Evolutionary conservation across 768 basidiomycete species (phyloP).

Genomic region (Collybia sordida): DNA sequence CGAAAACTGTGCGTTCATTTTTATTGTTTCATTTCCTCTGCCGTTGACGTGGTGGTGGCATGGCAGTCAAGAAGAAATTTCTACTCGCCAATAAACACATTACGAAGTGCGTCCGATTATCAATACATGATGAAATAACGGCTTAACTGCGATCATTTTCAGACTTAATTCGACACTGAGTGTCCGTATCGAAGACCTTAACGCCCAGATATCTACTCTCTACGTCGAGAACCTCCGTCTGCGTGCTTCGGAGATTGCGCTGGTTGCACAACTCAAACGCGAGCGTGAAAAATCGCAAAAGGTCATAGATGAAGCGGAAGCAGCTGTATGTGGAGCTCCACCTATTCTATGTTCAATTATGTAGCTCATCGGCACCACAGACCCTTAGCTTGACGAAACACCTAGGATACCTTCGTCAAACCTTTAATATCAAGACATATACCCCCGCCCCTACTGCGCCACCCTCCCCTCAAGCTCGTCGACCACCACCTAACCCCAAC

Average conservation of each 20-base stretch:
- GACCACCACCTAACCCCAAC: constrained; percentile 40
- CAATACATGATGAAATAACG: neutral
- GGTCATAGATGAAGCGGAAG: constrained; percentile 71
- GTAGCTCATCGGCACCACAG: constrained; percentile 30
- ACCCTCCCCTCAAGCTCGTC: constrained; percentile 49
- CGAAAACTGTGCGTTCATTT: constrained; percentile 68
- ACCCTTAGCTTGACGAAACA: constrained; percentile 64
- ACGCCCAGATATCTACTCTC: constrained; percentile 78
- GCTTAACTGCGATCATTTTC: neutral
- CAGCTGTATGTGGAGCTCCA: constrained; percentile 50
- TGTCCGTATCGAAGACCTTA: constrained; percentile 81
- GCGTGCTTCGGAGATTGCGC: constrained; percentile 77
- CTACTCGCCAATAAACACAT: constrained; percentile 90
- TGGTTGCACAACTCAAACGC: constrained; percentile 73
- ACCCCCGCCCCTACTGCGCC: constrained; percentile 39
- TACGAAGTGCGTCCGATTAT: constrained; percentile 61
- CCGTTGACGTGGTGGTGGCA: constrained; percentile 32
- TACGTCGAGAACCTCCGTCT: constrained; percentile 82
- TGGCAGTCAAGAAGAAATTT: constrained; percentile 88
- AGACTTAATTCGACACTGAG: constrained; percentile 87
- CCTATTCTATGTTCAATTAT: constrained; percentile 11
- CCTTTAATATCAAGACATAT: constrained; percentile 44
- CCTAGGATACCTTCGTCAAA: constrained; percentile 61
- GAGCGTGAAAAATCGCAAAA: constrained; percentile 77
- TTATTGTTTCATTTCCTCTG: constrained; percentile 9